These are phyloP conservation scores for Salvia hispanica DNA, from an alignment of 257 asterid genomes.

Conservation along the genomic window DNA sequence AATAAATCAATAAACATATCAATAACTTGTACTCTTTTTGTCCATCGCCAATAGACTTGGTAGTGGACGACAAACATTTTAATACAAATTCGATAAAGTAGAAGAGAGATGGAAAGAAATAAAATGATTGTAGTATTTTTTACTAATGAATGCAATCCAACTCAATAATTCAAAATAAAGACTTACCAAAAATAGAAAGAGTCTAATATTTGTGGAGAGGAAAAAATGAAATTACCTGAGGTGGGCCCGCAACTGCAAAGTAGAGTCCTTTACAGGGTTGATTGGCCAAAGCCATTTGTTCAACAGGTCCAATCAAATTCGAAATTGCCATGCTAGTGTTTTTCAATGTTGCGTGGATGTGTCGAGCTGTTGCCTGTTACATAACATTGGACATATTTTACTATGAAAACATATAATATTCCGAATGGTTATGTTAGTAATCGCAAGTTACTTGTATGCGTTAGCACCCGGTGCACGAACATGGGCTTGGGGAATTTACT, in stretches of 20 bases:
- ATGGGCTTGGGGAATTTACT: no score
- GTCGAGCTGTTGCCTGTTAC: slow-evolving; percentile 44
- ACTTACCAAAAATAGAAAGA: no score
- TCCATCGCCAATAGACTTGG: neutral
- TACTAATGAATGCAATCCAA: no score
- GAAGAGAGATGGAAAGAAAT: no score
- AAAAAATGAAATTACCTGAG: slow-evolving; percentile 42
- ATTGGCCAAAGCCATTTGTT: slow-evolving; percentile 45
- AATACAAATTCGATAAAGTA: no score
- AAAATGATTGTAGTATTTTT: no score
- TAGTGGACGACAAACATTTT: no score
- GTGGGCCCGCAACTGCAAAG: slow-evolving; percentile 52
- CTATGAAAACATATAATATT: neutral
- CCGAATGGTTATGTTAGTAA: no score
- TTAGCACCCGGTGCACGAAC: no score
- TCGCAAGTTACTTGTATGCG: no score
- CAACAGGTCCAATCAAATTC: slow-evolving; percentile 60
- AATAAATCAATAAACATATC: neutral
- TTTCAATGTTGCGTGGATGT: slow-evolving; percentile 50
- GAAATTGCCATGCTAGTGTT: slow-evolving; percentile 60
- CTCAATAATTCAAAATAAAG: no score
- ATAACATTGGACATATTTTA: neutral
- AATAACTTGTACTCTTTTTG: neutral
- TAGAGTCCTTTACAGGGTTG: slow-evolving; percentile 57
- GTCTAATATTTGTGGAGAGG: no score